phyloP scores from a whole-genome alignment of 169 alveolate species.

The Eimeria zaria region DNA sequence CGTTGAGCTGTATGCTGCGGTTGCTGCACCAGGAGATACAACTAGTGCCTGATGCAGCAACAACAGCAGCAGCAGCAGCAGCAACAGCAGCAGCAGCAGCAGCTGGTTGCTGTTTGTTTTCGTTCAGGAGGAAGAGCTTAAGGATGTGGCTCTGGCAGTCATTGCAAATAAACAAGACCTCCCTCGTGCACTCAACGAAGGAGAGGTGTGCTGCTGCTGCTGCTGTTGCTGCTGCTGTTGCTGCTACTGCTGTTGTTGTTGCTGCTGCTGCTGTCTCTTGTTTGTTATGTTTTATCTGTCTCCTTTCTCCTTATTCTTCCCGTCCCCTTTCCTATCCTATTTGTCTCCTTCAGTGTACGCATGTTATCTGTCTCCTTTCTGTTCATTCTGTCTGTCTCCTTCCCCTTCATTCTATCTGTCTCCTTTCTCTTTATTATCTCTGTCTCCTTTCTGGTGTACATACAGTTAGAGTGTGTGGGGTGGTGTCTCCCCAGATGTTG shows the following conservation, averaged over 20 bases:
- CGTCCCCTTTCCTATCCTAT: not conserved
- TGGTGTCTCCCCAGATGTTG: too few species aligned
- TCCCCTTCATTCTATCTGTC: too few species aligned
- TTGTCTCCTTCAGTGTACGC: not conserved
- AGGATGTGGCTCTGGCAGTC: conserved; percentile 96
- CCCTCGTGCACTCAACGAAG: conserved; percentile 95
- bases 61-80: conserved; percentile 14
- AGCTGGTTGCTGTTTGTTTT: not conserved
- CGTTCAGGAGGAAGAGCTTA: conserved; percentile 96
- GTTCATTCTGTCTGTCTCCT: too few species aligned
- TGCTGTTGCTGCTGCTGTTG: conserved; percentile 48
- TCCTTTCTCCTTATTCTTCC: not conserved
- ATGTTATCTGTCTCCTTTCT: not conserved
- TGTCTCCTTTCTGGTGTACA: not conserved
- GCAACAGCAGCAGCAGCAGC: conserved; percentile 34
- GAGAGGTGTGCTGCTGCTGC: conserved; percentile 85
- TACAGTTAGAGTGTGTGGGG: not conserved
- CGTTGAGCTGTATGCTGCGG: too few species aligned
- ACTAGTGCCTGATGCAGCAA: too few species aligned
- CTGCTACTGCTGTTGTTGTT: not conserved
- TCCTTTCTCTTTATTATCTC: not conserved
- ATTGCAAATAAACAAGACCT: conserved; percentile 98
- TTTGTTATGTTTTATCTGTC: not conserved
- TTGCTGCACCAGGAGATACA: too few species aligned
- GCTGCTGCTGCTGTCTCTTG: not conserved